These are phyloP conservation scores for Wickerhamiella kurtzmanii DNA, from an alignment of 805 yeast species.

Conservation along the genomic window DNA sequence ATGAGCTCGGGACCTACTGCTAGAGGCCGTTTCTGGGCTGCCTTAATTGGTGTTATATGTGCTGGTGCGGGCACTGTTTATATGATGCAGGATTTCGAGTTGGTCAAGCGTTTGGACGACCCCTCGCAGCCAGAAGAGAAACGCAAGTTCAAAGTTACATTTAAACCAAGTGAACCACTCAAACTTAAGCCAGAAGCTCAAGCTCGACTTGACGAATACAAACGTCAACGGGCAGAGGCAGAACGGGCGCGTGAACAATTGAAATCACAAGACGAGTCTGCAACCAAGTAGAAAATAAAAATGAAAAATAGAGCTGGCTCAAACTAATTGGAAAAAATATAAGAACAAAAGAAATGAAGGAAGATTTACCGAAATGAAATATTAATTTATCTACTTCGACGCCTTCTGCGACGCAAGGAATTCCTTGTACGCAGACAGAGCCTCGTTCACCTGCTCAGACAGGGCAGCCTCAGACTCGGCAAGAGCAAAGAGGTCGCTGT, in stretches of 20 bases:
- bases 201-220: constrained; percentile 8
- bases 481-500: constrained; percentile 75
- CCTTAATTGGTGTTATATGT: constrained; percentile 18
- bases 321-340: not conserved
- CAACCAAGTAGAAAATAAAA: too few relatives aligned
- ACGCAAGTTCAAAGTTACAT: constrained; percentile 21
- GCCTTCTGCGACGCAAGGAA: constrained; percentile 48
- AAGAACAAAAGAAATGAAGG: not conserved
- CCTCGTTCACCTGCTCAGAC: constrained; percentile 86
- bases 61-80: constrained; percentile 20
- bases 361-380: not conserved
- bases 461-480: constrained; percentile 83
- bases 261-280: too few relatives aligned
- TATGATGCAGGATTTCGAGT: constrained; percentile 21
- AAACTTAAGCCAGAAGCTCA: constrained; percentile 22
- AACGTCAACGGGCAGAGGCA: not conserved
- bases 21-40: constrained; percentile 21
- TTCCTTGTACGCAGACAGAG: constrained; percentile 84
- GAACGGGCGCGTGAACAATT: not conserved
- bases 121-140: constrained; percentile 15
- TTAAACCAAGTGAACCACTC: constrained; percentile 20
- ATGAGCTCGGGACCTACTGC: constrained; percentile 18
- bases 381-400: constrained; percentile 18
- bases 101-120: constrained; percentile 23
- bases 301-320: not conserved